Percentiles rank a stretch among this genome's conserved stretches.
Evolutionary conservation across 2,329 filamentous ascomycete species (phyloP).

Genomic region (Monilinia fructicola): DNA sequence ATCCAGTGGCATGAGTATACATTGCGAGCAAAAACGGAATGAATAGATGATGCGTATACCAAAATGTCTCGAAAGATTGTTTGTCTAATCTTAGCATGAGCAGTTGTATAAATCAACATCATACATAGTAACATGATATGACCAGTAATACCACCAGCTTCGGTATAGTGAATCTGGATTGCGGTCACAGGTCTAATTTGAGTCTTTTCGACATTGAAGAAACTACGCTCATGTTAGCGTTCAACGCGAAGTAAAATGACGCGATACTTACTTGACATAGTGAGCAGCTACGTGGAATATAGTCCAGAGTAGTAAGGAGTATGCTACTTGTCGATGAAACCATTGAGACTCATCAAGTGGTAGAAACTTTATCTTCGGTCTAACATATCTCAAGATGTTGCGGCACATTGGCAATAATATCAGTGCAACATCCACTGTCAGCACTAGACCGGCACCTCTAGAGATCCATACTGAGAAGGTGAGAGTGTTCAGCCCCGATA

Average conservation of each 20-base stretch:
- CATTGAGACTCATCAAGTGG: constrained; percentile 96
- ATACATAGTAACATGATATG: constrained; percentile 99
- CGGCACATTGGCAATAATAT: constrained; percentile 94
- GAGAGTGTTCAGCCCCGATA: constrained; percentile 78
- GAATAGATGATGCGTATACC: constrained; percentile 99
- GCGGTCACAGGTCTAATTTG: constrained; percentile 80
- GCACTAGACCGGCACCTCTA: constrained; percentile 82
- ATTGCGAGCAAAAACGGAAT: constrained; percentile 90
- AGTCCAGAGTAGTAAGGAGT: constrained; percentile 81
- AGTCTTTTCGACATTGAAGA: constrained; percentile 87
- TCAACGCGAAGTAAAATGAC: not conserved
- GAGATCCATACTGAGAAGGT: constrained; percentile 94
- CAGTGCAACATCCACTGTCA: constrained; percentile 80
- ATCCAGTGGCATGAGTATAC: constrained; percentile 94
- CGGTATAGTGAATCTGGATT: constrained; percentile 85
- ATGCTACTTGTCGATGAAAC: constrained; percentile 95
- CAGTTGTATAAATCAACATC: constrained; percentile 96
- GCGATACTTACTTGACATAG: constrained; percentile 81
- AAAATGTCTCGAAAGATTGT: constrained; percentile 97
- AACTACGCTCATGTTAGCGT: constrained; percentile 52
- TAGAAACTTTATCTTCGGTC: constrained; percentile 83
- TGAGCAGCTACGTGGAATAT: constrained; percentile 75
- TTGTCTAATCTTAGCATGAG: constrained; percentile 89
- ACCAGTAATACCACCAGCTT: constrained; percentile 88
- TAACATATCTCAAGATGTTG: constrained; percentile 78